Evolutionary conservation across 192 early-diverging fungal genomes (phyloP).

Genomic region (Coemansia sp.): DNA sequence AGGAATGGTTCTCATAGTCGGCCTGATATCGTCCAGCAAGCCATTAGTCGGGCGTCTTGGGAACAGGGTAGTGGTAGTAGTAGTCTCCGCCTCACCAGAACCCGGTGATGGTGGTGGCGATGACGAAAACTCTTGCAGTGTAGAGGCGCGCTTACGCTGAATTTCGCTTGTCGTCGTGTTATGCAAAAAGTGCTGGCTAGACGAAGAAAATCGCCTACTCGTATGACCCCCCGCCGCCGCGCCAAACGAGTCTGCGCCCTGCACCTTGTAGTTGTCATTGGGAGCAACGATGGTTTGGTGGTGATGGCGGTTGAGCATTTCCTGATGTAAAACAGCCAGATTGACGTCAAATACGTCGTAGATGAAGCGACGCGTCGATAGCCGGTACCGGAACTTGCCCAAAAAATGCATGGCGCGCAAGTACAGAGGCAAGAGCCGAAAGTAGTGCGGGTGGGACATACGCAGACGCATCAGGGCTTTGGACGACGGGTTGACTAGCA

Average conservation of each 20-base stretch:
- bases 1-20: neutral
- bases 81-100: neutral
- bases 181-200: slow-evolving; percentile 21
- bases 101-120: neutral
- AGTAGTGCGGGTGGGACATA: slow-evolving; percentile 57
- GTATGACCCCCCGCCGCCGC: neutral
- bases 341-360: slow-evolving; percentile 57
- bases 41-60: slow-evolving; percentile 39
- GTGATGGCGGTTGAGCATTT: slow-evolving; percentile 10
- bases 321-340: slow-evolving; percentile 35
- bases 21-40: slow-evolving; percentile 32
- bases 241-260: neutral
- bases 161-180: neutral
- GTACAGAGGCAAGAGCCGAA: slow-evolving; percentile 45
- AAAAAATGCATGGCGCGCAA: slow-evolving; percentile 36
- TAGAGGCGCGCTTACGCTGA: slow-evolving; percentile 53
- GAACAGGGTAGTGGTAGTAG: slow-evolving; percentile 21
- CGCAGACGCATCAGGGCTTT: slow-evolving; percentile 52
- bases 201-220: slow-evolving; percentile 37
- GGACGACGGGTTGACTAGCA: slow-evolving; percentile 44
- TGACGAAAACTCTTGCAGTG: slow-evolving; percentile 44
- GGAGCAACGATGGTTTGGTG: neutral
- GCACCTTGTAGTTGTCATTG: too few species aligned
- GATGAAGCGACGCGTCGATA: slow-evolving; percentile 47
- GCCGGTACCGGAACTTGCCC: slow-evolving; percentile 53